These are phyloP conservation scores for Pseudocercospora pini-densiflorae DNA, from an alignment of 2,329 filamentous ascomycete species.

Conservation along the genomic window DNA sequence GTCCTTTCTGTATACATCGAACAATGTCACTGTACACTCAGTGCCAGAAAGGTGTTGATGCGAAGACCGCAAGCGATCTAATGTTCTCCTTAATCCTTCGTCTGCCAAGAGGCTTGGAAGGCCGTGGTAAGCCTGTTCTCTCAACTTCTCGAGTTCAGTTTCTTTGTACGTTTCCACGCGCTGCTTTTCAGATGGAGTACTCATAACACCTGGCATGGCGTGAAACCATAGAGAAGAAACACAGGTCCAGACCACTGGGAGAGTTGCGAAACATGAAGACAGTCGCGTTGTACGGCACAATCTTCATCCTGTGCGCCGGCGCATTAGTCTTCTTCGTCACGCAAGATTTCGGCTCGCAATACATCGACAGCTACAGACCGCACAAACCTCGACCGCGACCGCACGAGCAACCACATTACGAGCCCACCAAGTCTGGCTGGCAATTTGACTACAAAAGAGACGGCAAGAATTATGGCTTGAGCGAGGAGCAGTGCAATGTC, in stretches of 20 bases:
- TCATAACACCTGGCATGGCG: neutral
- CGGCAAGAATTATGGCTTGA: slow-evolving; percentile 34
- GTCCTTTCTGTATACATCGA: neutral
- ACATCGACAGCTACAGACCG: slow-evolving; percentile 14
- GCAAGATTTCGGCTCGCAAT: slow-evolving; percentile 12
- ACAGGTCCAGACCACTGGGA: neutral
- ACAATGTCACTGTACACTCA: neutral
- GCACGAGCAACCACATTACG: neutral
- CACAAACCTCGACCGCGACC: slow-evolving; percentile 7
- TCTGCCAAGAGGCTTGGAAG: neutral
- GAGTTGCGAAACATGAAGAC: slow-evolving; percentile 17
- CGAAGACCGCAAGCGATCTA: no score
- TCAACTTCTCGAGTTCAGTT: neutral
- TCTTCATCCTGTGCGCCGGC: slow-evolving; percentile 22
- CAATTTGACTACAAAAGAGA: slow-evolving; percentile 28
- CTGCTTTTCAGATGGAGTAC: neutral
- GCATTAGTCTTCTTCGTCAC: slow-evolving; percentile 25
- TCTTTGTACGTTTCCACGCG: neutral
- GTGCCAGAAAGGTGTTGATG: neutral
- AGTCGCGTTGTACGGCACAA: slow-evolving; percentile 24
- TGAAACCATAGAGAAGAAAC: neutral
- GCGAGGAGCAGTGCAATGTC: slow-evolving; percentile 34
- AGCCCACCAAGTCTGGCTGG: slow-evolving; percentile 18
- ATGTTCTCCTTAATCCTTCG: neutral
- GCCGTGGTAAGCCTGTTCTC: neutral